Conservation (phyloP, 768 basidiomycete genomes). For the Lentinula aciculospora region DNA sequence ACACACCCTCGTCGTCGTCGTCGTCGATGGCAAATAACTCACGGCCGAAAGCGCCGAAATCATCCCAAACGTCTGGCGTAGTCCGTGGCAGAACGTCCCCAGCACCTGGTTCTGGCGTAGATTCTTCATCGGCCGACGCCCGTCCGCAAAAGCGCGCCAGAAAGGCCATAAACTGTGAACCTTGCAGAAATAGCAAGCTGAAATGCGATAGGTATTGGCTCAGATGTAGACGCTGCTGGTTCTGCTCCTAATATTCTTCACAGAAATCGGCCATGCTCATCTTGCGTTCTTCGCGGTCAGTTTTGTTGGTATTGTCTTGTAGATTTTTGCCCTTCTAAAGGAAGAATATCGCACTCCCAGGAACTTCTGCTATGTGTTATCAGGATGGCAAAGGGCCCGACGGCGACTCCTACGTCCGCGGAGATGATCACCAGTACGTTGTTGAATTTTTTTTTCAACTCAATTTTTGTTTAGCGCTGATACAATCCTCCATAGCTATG, state of each 20-base stretch:
- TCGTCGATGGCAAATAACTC: constrained; percentile 31
- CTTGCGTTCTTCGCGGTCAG: constrained; percentile 77
- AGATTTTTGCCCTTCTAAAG: constrained; percentile 3
- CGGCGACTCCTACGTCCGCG: constrained; percentile 43
- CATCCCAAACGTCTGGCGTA: constrained; percentile 29
- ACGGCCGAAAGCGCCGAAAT: constrained; percentile 35
- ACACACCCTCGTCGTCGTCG: constrained; percentile 22
- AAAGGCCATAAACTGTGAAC: constrained; percentile 87
- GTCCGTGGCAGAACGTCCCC: constrained; percentile 51
- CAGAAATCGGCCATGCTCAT: constrained; percentile 86
- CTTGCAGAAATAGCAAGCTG: constrained; percentile 81
- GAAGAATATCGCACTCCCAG: constrained; percentile 28
- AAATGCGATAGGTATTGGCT: constrained; percentile 73
- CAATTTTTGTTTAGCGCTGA: constrained; percentile 9
- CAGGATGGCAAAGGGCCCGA: constrained; percentile 69
- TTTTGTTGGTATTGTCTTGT: constrained; percentile 7
- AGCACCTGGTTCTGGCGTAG: constrained; percentile 28
- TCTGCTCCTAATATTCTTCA: constrained; percentile 9
- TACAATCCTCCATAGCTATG: constrained; percentile 24
- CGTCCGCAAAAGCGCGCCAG: constrained; percentile 76
- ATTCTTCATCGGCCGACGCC: constrained; percentile 36
- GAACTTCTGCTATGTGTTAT: constrained; percentile 78
- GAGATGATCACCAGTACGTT: constrained; percentile 55
- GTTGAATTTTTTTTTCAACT: constrained; percentile 11
- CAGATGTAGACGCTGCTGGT: constrained; percentile 4